Percentiles rank a stretch among this genome's conserved stretches.
Evolutionary conservation across 2,329 filamentous ascomycete genomes (phyloP).

Genomic region (Colletotrichum lini): DNA sequence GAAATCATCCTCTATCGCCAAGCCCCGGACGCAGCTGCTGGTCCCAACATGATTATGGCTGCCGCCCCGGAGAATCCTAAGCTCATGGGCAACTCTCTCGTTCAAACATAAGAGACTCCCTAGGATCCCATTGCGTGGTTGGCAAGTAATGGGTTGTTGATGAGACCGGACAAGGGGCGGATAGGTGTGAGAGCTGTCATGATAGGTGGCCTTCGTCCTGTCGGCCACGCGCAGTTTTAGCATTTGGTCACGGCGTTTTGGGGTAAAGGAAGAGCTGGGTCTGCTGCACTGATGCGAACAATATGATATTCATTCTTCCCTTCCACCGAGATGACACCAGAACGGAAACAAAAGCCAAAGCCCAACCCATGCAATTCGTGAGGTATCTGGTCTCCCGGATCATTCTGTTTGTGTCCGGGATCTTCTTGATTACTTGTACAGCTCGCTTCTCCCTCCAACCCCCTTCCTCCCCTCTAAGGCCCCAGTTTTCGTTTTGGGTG

Average conservation of each 20-base stretch:
- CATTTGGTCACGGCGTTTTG: constrained; percentile 58
- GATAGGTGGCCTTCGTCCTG: constrained; percentile 30
- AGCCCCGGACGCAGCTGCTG: constrained; percentile 69
- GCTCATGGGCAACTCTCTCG: constrained; percentile 53
- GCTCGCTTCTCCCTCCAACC: constrained; percentile 15
- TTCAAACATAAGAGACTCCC: constrained; percentile 37
- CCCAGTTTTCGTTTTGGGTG: constrained; percentile 19
- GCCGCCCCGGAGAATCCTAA: constrained; percentile 64
- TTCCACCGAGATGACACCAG: constrained; percentile 46
- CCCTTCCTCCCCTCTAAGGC: constrained; percentile 37
- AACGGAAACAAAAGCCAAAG: constrained; percentile 44
- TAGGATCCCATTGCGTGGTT: constrained; percentile 10
- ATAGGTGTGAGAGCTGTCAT: constrained; percentile 21
- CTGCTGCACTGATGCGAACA: constrained; percentile 43
- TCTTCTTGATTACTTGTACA: constrained; percentile 39
- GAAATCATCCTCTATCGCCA: constrained; percentile 98
- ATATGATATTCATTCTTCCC: constrained; percentile 37
- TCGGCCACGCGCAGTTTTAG: constrained; percentile 49
- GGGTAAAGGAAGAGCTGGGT: constrained; percentile 47
- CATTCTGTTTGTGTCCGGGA: constrained; percentile 20
- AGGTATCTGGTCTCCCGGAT: constrained; percentile 41
- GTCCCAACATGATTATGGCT: constrained; percentile 54
- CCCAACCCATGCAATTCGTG: constrained; percentile 43
- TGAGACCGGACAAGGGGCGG: not conserved
- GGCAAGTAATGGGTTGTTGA: constrained; percentile 19